A percentile compares a stretch with the other conserved stretches of the same genome.
These are phyloP conservation scores for Rhododendron henanense DNA, from an alignment of 148 eudicot genomes.

Conservation along the genomic window DNA sequence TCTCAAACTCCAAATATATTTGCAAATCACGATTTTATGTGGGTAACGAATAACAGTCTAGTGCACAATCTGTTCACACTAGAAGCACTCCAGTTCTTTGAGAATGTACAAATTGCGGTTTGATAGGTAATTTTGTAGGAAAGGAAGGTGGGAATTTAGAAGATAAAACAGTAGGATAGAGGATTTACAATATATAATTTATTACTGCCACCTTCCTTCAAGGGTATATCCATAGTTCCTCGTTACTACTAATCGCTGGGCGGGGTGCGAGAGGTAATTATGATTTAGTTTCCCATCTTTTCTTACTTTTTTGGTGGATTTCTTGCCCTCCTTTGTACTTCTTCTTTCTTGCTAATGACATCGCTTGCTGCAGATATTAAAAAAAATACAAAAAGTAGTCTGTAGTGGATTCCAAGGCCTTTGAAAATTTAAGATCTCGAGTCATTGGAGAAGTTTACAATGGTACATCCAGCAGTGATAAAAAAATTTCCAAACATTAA, in stretches of 20 bases:
- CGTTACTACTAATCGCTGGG: background rate
- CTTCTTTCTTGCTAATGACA: background rate
- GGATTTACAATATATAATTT: background rate
- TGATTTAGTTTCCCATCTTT: background rate
- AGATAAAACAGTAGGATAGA: background rate
- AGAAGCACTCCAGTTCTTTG: background rate
- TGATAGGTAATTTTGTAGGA: background rate
- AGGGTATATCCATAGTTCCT: background rate
- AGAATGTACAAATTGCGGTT: background rate
- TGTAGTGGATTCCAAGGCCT: background rate
- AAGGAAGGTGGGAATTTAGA: background rate
- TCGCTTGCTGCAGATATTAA: background rate
- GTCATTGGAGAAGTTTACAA: background rate
- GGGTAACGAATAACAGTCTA: background rate
- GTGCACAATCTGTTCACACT: background rate
- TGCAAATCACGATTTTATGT: background rate
- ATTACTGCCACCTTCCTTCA: background rate
- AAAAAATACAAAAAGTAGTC: background rate
- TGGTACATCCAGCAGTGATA: background rate
- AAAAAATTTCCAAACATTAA: background rate
- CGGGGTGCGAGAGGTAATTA: background rate
- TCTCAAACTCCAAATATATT: background rate
- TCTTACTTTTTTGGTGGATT: background rate
- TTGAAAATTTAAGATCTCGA: background rate
- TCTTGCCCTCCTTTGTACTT: background rate